A percentile compares a stretch with the other conserved stretches of the same genome.
Evolutionary conservation across 495 filamentous ascomycete genomes (phyloP).

Genomic region (Penicillium canescens): DNA sequence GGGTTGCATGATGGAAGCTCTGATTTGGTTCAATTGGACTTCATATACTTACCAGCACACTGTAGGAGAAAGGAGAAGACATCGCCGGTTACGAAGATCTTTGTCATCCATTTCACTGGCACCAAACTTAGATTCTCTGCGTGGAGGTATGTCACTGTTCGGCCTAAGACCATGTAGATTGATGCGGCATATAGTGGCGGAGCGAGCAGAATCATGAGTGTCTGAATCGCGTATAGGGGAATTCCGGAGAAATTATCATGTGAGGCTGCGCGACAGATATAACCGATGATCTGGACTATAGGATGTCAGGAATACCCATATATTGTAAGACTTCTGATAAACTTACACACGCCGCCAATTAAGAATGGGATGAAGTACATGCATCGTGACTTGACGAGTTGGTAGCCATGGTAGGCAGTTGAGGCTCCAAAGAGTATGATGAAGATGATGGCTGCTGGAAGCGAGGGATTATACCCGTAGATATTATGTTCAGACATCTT

Average conservation of each 20-base stretch:
- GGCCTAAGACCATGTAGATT: conserved; percentile 61
- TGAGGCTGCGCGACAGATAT: conserved; percentile 50
- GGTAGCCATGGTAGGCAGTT: conserved; percentile 16
- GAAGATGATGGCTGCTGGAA: conserved; percentile 23
- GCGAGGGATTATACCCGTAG: conserved; percentile 27
- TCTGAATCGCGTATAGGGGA: conserved; percentile 38
- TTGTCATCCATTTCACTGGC: conserved; percentile 30
- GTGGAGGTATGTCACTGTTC: conserved; percentile 45
- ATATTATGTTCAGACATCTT: conserved; percentile 21
- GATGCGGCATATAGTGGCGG: conserved; percentile 56
- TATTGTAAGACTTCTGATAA: background rate
- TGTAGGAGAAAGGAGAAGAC: conserved; percentile 36
- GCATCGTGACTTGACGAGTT: conserved; percentile 22
- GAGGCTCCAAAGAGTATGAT: conserved; percentile 19
- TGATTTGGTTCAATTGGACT: background rate
- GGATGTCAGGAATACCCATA: background rate
- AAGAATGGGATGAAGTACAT: conserved; percentile 33
- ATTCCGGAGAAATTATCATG: conserved; percentile 26
- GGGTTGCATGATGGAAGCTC: background rate
- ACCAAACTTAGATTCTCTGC: conserved; percentile 37
- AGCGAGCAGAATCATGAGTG: conserved; percentile 44
- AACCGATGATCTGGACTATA: conserved; percentile 60
- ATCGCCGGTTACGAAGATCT: conserved; percentile 40
- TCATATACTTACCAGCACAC: conserved; percentile 20
- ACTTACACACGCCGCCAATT: conserved; percentile 28